Evolutionary conservation across 2,329 filamentous ascomycete species (phyloP).

Genomic region (Talaromyces marneffei): DNA sequence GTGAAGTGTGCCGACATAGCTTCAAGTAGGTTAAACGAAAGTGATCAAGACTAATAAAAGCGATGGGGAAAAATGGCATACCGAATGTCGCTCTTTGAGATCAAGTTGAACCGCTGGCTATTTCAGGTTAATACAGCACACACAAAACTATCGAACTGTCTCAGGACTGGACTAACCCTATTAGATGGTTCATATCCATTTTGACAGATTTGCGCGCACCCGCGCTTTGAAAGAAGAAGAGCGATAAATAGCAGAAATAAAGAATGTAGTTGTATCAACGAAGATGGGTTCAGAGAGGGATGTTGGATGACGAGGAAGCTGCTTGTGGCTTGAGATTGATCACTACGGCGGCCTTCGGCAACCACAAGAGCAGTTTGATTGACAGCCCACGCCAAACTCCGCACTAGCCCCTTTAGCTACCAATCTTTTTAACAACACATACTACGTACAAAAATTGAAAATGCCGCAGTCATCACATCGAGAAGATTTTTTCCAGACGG

Average conservation of each 20-base stretch:
- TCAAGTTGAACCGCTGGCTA: slow-evolving; percentile 90
- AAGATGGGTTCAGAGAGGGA: slow-evolving; percentile 22
- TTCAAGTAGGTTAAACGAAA: slow-evolving; percentile 33
- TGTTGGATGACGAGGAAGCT: slow-evolving; percentile 15
- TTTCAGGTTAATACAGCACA: slow-evolving; percentile 32
- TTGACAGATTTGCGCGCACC: slow-evolving; percentile 31
- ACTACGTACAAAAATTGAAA: background rate
- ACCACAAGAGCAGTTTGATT: slow-evolving; percentile 3
- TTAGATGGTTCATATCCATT: slow-evolving; percentile 48
- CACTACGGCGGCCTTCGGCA: slow-evolving; percentile 13
- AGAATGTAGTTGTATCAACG: slow-evolving; percentile 14
- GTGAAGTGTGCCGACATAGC: slow-evolving; percentile 92
- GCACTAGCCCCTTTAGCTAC: background rate
- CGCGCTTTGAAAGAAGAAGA: slow-evolving; percentile 20
- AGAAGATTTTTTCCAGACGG: slow-evolving; percentile 87
- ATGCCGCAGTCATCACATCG: slow-evolving; percentile 67
- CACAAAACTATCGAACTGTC: slow-evolving; percentile 24
- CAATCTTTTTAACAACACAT: background rate
- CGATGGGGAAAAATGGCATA: slow-evolving; percentile 44
- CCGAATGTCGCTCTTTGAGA: slow-evolving; percentile 97
- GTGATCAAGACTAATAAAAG: background rate
- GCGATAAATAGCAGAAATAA: slow-evolving; percentile 16
- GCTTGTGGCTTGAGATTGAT: slow-evolving; percentile 18
- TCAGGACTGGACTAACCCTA: slow-evolving; percentile 35
- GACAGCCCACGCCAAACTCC: background rate